Evolutionary conservation across 331 rosid species (phyloP), one percentile per base, ranked within the genome.

Genomic region (Quercus phellos): DNA sequence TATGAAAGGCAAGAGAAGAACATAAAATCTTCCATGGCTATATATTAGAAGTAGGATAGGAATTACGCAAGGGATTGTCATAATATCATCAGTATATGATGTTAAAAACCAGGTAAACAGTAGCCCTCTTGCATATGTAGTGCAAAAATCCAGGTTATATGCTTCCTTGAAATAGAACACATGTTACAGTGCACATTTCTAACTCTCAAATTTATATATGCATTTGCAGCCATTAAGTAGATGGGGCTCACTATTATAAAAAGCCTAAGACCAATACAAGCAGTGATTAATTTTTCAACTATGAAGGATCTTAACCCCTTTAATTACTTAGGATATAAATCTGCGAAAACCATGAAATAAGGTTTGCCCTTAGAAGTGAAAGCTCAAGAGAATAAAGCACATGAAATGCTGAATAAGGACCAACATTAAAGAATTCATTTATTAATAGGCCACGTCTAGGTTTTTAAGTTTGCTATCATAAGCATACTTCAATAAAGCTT

Each of bases 381-480:
- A 13, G 53, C 53, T 46, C 53, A 12, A 46, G 14, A 46, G 53
- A 46, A 46, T 46, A 46, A 46, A 10, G 53, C 53, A 46, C 17
- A 46, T 12, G 53, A 46, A 46, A 46, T 46, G 53, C 17, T 46
- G 53, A 13, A 46, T 46, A 4, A 46, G 53, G 16, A 55, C 63
- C 63, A 55, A n/a, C 3, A 55, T 11, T n/a, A 22, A 55, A n/a
- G 63, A 55, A 55, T 18, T 55, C 29, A 6, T 5, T 55, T 7
- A 21, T 4, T 22, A 55, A n/a, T 55, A 55, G 60, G 60, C 60
- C 60, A 55, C 60, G n/a, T 55, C 60, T 18, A n/a, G 60, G 60
- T 14, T 54, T 83, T 60, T 72, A 24, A 72, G 79, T 46, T 78
- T 26, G 21, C 51, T 66, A 69, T 51, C 35, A 17, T 34, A 51